These are phyloP conservation scores for Neospermospora avenae DNA, from an alignment of 2,329 filamentous ascomycete species.

Conservation along the genomic window DNA sequence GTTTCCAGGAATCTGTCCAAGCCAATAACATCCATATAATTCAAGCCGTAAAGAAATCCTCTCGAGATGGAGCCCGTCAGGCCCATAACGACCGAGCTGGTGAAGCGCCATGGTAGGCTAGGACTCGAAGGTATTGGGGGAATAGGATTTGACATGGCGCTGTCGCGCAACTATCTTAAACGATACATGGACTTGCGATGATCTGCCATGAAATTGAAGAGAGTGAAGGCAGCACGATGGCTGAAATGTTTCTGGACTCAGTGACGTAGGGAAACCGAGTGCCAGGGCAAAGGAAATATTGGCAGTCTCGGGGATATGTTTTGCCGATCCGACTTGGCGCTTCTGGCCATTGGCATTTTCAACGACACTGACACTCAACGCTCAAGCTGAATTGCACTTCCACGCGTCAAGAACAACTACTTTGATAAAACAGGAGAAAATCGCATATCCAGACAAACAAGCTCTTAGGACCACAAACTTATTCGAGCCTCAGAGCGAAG, in stretches of 20 bases:
- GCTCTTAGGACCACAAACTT: not conserved
- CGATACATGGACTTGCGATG: slow-evolving; percentile 6
- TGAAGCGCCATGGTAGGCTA: slow-evolving; percentile 63
- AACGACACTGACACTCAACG: no score
- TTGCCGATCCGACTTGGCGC: slow-evolving; percentile 4
- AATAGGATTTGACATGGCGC: slow-evolving; percentile 21
- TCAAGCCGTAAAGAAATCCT: slow-evolving; percentile 71
- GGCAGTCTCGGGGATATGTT: not conserved
- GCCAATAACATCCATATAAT: slow-evolving; percentile 72
- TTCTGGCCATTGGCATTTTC: not conserved
- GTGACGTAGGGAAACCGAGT: slow-evolving; percentile 7
- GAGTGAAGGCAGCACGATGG: slow-evolving; percentile 11
- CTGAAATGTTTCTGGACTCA: not conserved
- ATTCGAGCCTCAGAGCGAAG: not conserved
- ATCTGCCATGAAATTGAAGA: slow-evolving; percentile 17
- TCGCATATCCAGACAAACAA: not conserved
- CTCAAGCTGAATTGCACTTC: no score
- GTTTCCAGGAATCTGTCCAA: slow-evolving; percentile 71
- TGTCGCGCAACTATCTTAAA: slow-evolving; percentile 17
- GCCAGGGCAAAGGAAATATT: not conserved
- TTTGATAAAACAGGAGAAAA: no score
- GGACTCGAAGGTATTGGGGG: slow-evolving; percentile 20
- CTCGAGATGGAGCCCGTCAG: slow-evolving; percentile 67
- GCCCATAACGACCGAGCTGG: slow-evolving; percentile 73
- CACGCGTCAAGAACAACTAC: no score